Base-by-base conservation (phyloP, 345 rosid species). In the Bruguiera parviflora region DNA sequence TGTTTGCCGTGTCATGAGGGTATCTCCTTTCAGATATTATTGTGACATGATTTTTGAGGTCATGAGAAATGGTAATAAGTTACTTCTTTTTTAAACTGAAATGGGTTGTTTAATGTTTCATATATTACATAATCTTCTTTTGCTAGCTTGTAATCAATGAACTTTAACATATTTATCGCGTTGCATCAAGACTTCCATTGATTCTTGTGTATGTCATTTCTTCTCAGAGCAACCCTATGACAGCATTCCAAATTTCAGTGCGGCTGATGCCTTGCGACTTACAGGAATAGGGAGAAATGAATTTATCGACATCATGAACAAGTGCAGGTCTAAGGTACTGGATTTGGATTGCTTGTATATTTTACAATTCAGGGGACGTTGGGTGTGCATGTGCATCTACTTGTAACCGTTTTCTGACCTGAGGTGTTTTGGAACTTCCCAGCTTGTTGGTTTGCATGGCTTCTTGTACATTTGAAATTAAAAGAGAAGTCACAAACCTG, bases 161-260 rank as follows among this genome's bases (percentile, higher is more conserved):
- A 20, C 8, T 58, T 56, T 53, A 35, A 35, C 8, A 35, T 35
- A 35, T 35, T 8, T 6, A 35, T 35, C 39, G 0, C 39, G 5
- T 53, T 53, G 11, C 25, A n/a, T 10, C 58, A 53, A 31, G 8
- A 21, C 35, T n/a, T 47, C 24, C 27, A 22, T 61, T 69, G 65
- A 37, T 69, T 77, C 79, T 70, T 61, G 65, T 81, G 47, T 66
- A 31, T 72, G 68, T 73, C 71, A 22, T 73, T 33, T 84, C 80
- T 39, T 75, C 71, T 67, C 95, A 94, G 98, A 94, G 84, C 98
- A 94, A 87, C 97, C 97, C 58, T 94, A 94, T 79, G 98, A 94
- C 82, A 94, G 95, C 82, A 94, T 94, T 71, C 98, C 98, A 63
- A 94, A 94, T 87, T 91, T 94, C 86, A 94, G 96, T 74, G 98